Evolutionary conservation across 306 rosid genomes (phyloP).

Genomic region (Citrullus amarus): DNA sequence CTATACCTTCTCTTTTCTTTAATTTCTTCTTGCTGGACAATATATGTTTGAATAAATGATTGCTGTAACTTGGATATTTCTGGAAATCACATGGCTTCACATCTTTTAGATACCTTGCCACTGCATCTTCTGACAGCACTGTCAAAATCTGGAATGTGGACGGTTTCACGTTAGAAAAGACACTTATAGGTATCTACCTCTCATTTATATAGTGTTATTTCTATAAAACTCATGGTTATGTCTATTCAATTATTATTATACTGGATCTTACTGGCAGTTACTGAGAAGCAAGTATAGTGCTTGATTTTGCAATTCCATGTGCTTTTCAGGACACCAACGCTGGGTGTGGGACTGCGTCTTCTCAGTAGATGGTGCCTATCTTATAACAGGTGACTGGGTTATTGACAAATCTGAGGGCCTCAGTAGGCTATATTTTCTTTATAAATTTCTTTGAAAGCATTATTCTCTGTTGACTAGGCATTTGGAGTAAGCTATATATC

Average conservation of each 20-base stretch:
- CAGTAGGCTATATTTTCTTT: background rate
- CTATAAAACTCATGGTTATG: background rate
- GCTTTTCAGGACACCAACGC: slow-evolving; percentile 68
- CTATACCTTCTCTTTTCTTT: background rate
- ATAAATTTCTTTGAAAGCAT: background rate
- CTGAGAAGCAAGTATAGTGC: slow-evolving; percentile 2
- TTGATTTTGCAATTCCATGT: slow-evolving; percentile 13
- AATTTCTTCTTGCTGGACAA: background rate
- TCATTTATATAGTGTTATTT: background rate
- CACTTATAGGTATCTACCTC: slow-evolving; percentile 50
- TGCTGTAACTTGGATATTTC: background rate
- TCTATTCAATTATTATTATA: background rate
- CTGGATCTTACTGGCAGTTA: background rate
- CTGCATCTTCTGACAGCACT: slow-evolving; percentile 87
- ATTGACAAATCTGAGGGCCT: slow-evolving; percentile 4
- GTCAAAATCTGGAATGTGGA: slow-evolving; percentile 99
- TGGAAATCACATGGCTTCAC: slow-evolving; percentile 10
- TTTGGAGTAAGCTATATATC: background rate
- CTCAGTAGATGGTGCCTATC: slow-evolving; percentile 97
- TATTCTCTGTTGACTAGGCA: background rate
- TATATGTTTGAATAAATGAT: background rate
- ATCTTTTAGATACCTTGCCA: slow-evolving; percentile 70
- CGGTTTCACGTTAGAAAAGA: slow-evolving; percentile 92
- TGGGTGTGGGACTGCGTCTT: slow-evolving; percentile 99
- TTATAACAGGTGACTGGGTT: slow-evolving; percentile 64